These are phyloP conservation scores for Populus trichocarpa DNA, from an alignment of 441 rosid genomes.

Conservation along the genomic window DNA sequence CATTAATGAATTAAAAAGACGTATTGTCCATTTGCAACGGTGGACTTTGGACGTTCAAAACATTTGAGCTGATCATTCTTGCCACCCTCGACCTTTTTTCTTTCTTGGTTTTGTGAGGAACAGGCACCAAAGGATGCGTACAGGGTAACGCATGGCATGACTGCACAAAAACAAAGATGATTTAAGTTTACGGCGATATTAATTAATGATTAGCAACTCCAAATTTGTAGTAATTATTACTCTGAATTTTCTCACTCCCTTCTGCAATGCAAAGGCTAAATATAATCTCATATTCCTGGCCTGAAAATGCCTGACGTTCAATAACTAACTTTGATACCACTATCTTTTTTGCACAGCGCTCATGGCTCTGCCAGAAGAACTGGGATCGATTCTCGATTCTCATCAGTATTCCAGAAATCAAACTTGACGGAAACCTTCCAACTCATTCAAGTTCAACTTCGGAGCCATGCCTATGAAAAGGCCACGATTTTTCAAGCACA, in stretches of 20 bases:
- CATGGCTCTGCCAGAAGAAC: neutral
- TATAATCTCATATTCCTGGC: neutral
- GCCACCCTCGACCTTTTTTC: too few relatives aligned
- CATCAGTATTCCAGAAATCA: too few relatives aligned
- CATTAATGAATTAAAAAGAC: neutral
- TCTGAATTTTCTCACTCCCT: neutral
- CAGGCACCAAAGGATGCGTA: too few relatives aligned
- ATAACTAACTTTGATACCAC: neutral
- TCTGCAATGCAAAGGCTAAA: neutral
- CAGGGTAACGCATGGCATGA: too few relatives aligned
- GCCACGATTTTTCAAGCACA: too few relatives aligned
- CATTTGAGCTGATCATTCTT: too few relatives aligned
- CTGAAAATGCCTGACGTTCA: neutral
- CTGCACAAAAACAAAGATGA: too few relatives aligned
- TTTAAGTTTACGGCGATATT: neutral
- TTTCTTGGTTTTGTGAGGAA: too few relatives aligned
- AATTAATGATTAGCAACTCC: neutral
- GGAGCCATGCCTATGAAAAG: neutral
- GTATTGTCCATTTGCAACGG: neutral
- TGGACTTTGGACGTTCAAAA: neutral
- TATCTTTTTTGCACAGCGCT: neutral
- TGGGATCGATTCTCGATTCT: neutral
- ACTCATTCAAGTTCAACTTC: too few relatives aligned
- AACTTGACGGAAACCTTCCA: too few relatives aligned
- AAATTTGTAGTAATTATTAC: neutral